These are phyloP conservation scores for Phytophthora lateralis DNA, from an alignment of 352 stramenopile genomes.

Conservation along the genomic window DNA sequence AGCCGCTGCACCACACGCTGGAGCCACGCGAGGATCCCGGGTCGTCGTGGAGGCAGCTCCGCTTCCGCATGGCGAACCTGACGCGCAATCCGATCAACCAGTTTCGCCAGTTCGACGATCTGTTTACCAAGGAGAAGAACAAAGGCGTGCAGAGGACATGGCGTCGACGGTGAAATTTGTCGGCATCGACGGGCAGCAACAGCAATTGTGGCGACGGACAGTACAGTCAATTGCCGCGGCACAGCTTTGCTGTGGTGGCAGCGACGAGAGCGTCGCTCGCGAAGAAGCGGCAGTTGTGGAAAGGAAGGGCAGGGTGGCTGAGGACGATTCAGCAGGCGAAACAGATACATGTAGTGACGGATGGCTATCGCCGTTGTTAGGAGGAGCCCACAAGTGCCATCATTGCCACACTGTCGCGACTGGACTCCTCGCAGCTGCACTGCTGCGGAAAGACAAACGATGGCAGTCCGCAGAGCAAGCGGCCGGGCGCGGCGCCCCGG, in stretches of 20 bases:
- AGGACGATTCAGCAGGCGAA: neutral
- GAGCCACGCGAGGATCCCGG: conserved; percentile 44
- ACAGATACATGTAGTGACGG: neutral
- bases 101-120: conserved; percentile 50
- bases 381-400: neutral
- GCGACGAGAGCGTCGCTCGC: too few relatives aligned
- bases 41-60: conserved; percentile 59
- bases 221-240: too few relatives aligned
- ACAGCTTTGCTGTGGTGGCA: too few relatives aligned
- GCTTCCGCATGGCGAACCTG: conserved; percentile 69
- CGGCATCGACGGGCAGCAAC: too few relatives aligned
- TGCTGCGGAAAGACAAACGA: neutral
- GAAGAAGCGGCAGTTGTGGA: neutral
- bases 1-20: conserved; percentile 53
- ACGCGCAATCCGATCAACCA: conserved; percentile 73
- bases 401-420: too few relatives aligned
- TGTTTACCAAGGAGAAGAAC: conserved; percentile 66
- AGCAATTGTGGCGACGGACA: too few relatives aligned
- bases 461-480: neutral
- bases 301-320: conserved; percentile 1
- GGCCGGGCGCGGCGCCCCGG: too few relatives aligned
- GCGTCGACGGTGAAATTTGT: neutral
- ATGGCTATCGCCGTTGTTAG: neutral
- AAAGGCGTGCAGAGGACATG: conserved; percentile 51
- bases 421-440: too few relatives aligned